Conservation (phyloP, 352 stramenopile species). For the Pythium phragmiticola region DNA sequence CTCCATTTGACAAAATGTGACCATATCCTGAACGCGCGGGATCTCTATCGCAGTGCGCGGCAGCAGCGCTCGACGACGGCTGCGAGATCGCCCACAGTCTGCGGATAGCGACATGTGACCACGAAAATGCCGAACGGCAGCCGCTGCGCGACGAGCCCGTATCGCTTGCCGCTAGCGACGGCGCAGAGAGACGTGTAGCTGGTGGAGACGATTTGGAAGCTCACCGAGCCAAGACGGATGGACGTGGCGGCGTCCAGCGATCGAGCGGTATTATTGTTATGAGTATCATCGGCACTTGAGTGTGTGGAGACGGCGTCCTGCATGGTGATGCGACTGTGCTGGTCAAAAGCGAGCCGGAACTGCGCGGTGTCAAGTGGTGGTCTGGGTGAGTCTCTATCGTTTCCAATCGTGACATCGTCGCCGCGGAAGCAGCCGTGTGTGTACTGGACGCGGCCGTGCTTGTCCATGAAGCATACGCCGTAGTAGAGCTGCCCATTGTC, state of each 20-base stretch:
- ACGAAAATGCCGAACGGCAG: conserved; percentile 52
- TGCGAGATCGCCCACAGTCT: conserved; percentile 37
- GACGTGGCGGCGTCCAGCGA: conserved; percentile 20
- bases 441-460: conserved; percentile 38
- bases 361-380: conserved; percentile 9
- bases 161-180: conserved; percentile 32
- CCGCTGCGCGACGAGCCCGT: conserved; percentile 45
- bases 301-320: conserved; percentile 3
- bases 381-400: not conserved
- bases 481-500: conserved; percentile 42
- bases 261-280: not conserved
- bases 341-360: conserved; percentile 33
- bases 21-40: not conserved
- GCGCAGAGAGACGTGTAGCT: conserved; percentile 48
- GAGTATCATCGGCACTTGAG: not conserved
- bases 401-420: conserved; percentile 16
- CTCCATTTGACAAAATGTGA: conserved; percentile 4
- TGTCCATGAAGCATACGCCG: conserved; percentile 46
- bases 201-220: conserved; percentile 45
- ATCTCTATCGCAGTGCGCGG: conserved; percentile 26
- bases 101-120: conserved; percentile 39
- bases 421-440: conserved; percentile 45
- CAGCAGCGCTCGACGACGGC: conserved; percentile 37
- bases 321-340: conserved; percentile 44
- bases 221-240: conserved; percentile 30